Percentiles rank a stretch among this genome's conserved stretches.
Evolutionary conservation across 306 rosid genomes (phyloP).

Genomic region (Albizia julibrissin): DNA sequence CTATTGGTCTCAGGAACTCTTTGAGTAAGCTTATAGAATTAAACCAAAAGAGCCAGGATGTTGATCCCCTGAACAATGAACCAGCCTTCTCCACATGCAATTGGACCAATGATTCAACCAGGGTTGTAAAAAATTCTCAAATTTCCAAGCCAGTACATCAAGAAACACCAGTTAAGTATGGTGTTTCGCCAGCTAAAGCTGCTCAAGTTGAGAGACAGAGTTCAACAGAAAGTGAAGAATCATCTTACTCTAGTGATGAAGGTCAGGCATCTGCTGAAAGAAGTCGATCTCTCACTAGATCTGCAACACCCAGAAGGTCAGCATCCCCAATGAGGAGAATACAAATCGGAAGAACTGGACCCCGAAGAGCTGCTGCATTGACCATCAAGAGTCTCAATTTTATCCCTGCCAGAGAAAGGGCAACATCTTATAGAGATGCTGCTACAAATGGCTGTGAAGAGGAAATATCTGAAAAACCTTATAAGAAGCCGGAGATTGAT

Average conservation of each 20-base stretch:
- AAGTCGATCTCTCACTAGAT: constrained; percentile 79
- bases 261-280: constrained; percentile 70
- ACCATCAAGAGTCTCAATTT: constrained; percentile 84
- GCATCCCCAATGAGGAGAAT: constrained; percentile 98
- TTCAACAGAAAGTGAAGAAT: constrained; percentile 74
- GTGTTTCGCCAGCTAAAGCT: constrained; percentile 94
- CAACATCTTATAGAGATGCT: constrained; percentile 51
- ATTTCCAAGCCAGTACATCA: constrained; percentile 46
- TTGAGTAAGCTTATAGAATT: constrained; percentile 57
- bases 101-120: constrained; percentile 38
- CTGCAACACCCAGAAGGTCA: constrained; percentile 79
- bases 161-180: constrained; percentile 64
- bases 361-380: constrained; percentile 84
- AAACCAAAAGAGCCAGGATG: constrained; percentile 41
- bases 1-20: constrained; percentile 55
- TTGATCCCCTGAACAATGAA: constrained; percentile 41
- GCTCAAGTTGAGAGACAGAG: constrained; percentile 79
- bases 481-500: constrained; percentile 69
- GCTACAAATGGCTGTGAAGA: constrained; percentile 60
- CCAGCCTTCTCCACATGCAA: constrained; percentile 35
- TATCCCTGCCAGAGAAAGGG: constrained; percentile 67
- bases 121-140: constrained; percentile 33
- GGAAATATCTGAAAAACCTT: constrained; percentile 57
- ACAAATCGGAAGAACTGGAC: constrained; percentile 87
- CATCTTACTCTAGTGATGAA: constrained; percentile 73